Evolutionary conservation across 371 early-diverging fungal species (phyloP).

Genomic region (Rhizopus delemar): DNA sequence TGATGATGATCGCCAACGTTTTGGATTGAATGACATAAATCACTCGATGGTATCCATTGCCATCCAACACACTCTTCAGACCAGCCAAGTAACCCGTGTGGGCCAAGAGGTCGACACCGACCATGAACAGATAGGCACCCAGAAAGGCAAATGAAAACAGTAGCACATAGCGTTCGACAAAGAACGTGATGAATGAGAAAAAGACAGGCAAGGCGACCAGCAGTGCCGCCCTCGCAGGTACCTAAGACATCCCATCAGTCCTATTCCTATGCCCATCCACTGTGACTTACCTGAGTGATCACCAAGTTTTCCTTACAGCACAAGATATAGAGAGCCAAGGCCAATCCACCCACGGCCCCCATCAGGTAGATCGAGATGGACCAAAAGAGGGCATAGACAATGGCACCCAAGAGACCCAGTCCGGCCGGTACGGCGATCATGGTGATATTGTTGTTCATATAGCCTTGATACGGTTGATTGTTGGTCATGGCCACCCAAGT

Average conservation of each 20-base stretch:
- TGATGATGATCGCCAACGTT: constrained; percentile 15
- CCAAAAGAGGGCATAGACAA: constrained; percentile 30
- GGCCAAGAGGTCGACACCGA: constrained; percentile 35
- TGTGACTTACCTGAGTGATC: constrained; percentile 11
- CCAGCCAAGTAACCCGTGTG: constrained; percentile 30
- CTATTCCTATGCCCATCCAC: background rate
- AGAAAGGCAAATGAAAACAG: constrained; percentile 34
- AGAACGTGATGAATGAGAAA: constrained; percentile 22
- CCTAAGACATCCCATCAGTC: background rate
- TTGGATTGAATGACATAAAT: constrained; percentile 16
- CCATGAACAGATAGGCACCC: constrained; percentile 34
- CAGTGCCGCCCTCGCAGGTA: constrained; percentile 14
- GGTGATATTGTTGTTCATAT: constrained; percentile 28
- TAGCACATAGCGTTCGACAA: constrained; percentile 20
- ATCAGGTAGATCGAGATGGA: constrained; percentile 22
- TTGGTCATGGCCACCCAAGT: constrained; percentile 32
- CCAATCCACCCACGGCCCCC: constrained; percentile 24
- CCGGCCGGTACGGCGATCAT: constrained; percentile 28
- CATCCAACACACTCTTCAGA: constrained; percentile 21
- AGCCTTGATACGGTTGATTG: constrained; percentile 29
- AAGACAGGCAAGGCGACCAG: constrained; percentile 21
- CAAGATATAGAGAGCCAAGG: constrained; percentile 23
- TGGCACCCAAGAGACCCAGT: constrained; percentile 23
- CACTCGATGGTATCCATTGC: constrained; percentile 23
- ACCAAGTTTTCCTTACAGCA: constrained; percentile 20